Evolutionary conservation across 2,329 filamentous ascomycete species (phyloP).

Genomic region (Ceratocystis diversiconidia): DNA sequence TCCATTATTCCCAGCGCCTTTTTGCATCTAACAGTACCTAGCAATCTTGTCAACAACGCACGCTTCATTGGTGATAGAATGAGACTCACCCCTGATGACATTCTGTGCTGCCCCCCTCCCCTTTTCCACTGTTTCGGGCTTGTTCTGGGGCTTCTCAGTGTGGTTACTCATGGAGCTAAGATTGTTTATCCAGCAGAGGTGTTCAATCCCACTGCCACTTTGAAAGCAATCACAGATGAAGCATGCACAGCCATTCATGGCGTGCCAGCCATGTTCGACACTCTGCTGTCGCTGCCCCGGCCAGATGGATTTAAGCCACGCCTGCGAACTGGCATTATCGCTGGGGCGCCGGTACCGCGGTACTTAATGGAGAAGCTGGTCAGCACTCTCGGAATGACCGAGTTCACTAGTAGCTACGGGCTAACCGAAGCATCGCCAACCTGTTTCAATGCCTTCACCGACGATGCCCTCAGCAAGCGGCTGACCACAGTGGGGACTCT

Average conservation of each 20-base stretch:
- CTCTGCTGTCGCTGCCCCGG: conserved; percentile 37
- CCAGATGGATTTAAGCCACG: conserved; percentile 31
- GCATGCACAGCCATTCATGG: conserved; percentile 63
- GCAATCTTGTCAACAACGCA: conserved; percentile 49
- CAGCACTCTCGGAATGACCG: conserved; percentile 56
- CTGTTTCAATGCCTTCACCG: conserved; percentile 66
- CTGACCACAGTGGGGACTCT: conserved; percentile 61
- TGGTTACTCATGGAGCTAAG: conserved; percentile 59
- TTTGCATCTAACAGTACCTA: conserved; percentile 22
- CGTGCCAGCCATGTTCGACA: conserved; percentile 75
- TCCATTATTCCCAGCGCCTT: no score
- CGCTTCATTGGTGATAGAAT: conserved; percentile 62
- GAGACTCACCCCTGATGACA: conserved; percentile 50
- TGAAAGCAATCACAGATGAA: conserved; percentile 52
- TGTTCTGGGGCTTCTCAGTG: conserved; percentile 58
- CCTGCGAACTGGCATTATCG: conserved; percentile 64
- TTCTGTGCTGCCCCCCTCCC: conserved; percentile 68
- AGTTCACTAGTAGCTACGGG: conserved; percentile 57
- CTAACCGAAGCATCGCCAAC: conserved; percentile 68
- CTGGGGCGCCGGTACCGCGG: conserved; percentile 60
- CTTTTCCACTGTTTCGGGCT: conserved; percentile 80
- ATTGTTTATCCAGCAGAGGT: conserved; percentile 63
- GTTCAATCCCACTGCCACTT: conserved; percentile 53
- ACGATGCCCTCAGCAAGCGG: conserved; percentile 52
- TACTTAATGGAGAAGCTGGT: conserved; percentile 62